Conservation (phyloP, 192 early-diverging fungal species). For the Helicostylum pulchrum region DNA sequence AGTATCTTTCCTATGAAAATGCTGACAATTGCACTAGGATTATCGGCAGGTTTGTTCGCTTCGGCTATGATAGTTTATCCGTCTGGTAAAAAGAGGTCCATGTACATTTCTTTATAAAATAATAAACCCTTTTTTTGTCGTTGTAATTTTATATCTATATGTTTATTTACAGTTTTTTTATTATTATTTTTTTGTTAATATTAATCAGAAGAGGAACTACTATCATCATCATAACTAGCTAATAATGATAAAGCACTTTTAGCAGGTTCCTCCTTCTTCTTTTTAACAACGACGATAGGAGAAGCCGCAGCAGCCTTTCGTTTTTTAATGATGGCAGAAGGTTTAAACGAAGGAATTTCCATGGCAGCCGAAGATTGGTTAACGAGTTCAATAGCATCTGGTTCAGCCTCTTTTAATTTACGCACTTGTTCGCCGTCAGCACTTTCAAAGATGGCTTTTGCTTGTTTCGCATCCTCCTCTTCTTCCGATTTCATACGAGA, state of each 20-base stretch:
- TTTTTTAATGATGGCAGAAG: conserved; percentile 1
- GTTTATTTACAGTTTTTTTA: neutral
- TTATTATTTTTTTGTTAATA: neutral
- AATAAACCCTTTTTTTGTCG: too few relatives aligned
- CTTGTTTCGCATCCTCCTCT: conserved; percentile 67
- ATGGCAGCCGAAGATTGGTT: conserved; percentile 10
- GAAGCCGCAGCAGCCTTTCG: neutral
- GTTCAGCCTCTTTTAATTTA: conserved; percentile 41
- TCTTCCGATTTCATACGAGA: conserved; percentile 38
- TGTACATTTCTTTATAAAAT: conserved; percentile 31
- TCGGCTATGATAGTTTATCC: conserved; percentile 34
- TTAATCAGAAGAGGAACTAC: conserved; percentile 5
- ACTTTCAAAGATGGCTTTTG: conserved; percentile 60
- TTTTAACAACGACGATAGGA: conserved; percentile 13
- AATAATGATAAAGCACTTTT: conserved; percentile 11
- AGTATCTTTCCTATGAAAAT: conserved; percentile 25
- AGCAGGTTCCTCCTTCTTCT: conserved; percentile 5
- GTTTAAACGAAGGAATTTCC: conserved; percentile 23
- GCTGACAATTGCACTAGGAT: conserved; percentile 22
- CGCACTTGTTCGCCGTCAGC: conserved; percentile 65
- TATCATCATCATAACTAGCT: conserved; percentile 15
- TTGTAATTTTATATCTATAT: too few relatives aligned
- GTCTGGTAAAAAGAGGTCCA: conserved; percentile 21
- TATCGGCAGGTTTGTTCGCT: conserved; percentile 24
- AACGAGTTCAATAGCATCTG: conserved; percentile 35